phyloP scores from a whole-genome alignment of 208 protist species.

The Balamuthia mandrillaris region DNA sequence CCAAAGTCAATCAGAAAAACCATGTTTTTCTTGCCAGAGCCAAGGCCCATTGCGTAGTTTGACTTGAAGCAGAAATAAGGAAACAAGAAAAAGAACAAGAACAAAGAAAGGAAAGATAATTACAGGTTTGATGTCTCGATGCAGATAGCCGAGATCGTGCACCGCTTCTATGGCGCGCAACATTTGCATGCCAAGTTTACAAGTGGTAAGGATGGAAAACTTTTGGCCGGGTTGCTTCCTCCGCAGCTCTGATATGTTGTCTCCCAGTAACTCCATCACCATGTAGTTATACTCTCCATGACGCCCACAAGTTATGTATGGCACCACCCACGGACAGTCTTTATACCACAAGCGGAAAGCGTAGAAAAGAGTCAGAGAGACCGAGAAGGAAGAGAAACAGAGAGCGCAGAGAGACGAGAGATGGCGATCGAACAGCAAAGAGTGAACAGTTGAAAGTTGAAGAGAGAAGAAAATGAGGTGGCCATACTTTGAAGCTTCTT shows the following conservation, averaged over 20 bases:
- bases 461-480: too few relatives aligned
- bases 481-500: slow-evolving; percentile 89
- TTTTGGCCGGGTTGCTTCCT: slow-evolving; percentile 48
- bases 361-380: too few relatives aligned
- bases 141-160: slow-evolving; percentile 92
- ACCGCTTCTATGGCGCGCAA: slow-evolving; percentile 86
- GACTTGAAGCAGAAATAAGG: slow-evolving; percentile 57
- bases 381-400: too few relatives aligned
- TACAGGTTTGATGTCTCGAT: slow-evolving; percentile 95
- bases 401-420: too few relatives aligned
- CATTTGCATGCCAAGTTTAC: slow-evolving; percentile 92
- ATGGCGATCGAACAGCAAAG: too few relatives aligned
- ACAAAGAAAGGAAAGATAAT: too few relatives aligned
- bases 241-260: slow-evolving; percentile 92
- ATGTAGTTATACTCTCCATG: slow-evolving; percentile 90
- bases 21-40: slow-evolving; percentile 65
- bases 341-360: too few relatives aligned
- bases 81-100: not conserved
- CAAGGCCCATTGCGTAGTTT: slow-evolving; percentile 90
- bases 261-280: slow-evolving; percentile 93
- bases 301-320: slow-evolving; percentile 88
- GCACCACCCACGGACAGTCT: slow-evolving; percentile 84
- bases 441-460: too few relatives aligned
- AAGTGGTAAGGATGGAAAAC: slow-evolving; percentile 87
- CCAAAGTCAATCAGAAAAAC: slow-evolving; percentile 96